Conservation (phyloP, 2,329 filamentous ascomycete species). For the Ceratocystis destructans region DNA sequence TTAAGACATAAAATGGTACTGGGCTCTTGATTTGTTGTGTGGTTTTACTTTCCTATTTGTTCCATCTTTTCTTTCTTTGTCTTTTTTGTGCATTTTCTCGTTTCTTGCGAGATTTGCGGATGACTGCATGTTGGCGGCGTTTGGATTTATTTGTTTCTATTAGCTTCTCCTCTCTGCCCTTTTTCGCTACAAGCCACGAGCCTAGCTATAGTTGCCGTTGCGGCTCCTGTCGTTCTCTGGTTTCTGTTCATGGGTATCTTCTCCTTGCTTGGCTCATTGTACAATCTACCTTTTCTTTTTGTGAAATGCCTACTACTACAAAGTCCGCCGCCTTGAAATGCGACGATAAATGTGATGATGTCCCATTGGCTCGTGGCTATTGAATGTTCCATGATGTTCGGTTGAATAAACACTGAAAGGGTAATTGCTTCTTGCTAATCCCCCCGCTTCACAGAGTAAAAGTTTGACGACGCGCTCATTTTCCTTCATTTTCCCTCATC, state of each 20-base stretch:
- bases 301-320: background rate
- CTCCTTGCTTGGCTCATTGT: background rate
- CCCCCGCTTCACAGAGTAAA: background rate
- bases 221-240: background rate
- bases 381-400: background rate
- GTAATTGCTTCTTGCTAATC: background rate
- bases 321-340: background rate
- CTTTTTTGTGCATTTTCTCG: background rate
- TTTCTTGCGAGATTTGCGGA: background rate
- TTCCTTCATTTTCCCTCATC: background rate
- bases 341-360: no score
- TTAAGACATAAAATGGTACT: conserved; percentile 3
- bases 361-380: background rate
- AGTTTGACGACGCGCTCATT: background rate
- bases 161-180: background rate
- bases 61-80: background rate
- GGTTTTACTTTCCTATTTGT: background rate
- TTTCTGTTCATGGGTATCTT: background rate
- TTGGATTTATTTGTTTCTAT: background rate
- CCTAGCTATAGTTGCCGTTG: no score
- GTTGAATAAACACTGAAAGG: background rate
- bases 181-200: background rate
- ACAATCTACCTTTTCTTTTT: background rate
- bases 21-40: conserved; percentile 1
- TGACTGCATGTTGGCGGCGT: background rate